Conservation (phyloP, 345 rosid species). For the Salix brachista region DNA sequence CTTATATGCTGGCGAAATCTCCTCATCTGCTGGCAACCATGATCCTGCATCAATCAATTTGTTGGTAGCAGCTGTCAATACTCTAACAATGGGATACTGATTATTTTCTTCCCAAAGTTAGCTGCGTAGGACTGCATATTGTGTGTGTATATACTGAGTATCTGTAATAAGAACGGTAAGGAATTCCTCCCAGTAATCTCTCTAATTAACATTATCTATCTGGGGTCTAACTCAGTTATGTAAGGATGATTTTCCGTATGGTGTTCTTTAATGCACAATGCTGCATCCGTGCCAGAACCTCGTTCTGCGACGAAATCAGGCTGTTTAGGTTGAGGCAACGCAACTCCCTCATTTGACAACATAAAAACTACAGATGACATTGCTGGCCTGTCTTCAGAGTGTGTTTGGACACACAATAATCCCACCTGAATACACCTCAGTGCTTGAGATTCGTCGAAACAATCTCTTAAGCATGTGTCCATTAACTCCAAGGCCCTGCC, state of each 20-base stretch:
- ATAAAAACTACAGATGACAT: background rate
- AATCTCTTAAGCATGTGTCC: background rate
- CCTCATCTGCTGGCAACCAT: no score
- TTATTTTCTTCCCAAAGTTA: no score
- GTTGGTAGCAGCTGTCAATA: no score
- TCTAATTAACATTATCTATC: background rate
- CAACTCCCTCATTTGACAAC: background rate
- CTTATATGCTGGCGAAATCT: no score
- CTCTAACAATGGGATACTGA: no score
- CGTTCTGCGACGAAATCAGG: background rate
- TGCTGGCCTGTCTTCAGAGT: background rate
- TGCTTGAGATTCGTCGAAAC: background rate
- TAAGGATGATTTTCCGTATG: background rate
- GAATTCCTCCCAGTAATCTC: no score
- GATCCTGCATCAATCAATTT: no score
- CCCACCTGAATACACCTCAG: background rate
- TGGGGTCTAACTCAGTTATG: conserved; percentile 8
- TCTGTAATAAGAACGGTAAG: no score
- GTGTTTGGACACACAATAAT: background rate
- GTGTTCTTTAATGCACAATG: background rate
- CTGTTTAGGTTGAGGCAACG: background rate
- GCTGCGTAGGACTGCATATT: no score
- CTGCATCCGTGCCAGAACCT: background rate
- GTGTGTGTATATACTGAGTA: no score
- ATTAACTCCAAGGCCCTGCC: conserved; percentile 1